Evolutionary conservation across 1,139 yeast genomes (phyloP).

Genomic region (Eremothecium coryli): DNA sequence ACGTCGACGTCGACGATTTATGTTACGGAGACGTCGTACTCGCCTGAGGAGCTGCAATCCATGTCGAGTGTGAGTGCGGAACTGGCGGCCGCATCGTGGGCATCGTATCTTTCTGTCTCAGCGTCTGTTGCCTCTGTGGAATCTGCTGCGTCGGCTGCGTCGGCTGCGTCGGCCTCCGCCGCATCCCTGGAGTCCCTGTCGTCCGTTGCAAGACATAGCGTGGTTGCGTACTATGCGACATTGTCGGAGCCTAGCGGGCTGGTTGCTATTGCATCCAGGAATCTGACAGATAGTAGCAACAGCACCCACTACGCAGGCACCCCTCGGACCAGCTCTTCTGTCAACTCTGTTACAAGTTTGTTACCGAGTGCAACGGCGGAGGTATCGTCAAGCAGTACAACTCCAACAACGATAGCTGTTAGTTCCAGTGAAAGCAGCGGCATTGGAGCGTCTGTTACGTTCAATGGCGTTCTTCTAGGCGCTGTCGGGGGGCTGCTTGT

Average conservation of each 20-base stretch:
- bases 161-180: background rate
- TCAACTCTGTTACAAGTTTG: too few species aligned
- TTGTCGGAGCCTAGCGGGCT: constrained; percentile 39
- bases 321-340: too few species aligned
- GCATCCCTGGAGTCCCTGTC: background rate
- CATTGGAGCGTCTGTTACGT: constrained; percentile 31
- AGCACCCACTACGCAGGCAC: too few species aligned
- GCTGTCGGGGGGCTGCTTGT: constrained; percentile 41
- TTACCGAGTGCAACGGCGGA: too few species aligned
- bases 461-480: constrained; percentile 25
- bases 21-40: constrained; percentile 8
- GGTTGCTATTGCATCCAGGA: constrained; percentile 39
- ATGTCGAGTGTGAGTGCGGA: constrained; percentile 15
- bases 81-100: background rate
- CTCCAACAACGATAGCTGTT: too few species aligned
- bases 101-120: background rate
- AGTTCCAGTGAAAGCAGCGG: constrained; percentile 18
- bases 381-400: too few species aligned
- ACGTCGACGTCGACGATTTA: constrained; percentile 10
- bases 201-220: background rate
- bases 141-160: background rate
- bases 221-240: too few species aligned
- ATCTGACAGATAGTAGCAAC: too few species aligned
- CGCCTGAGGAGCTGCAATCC: constrained; percentile 8
- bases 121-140: background rate